Evolutionary conservation across 345 rosid species (phyloP).

Genomic region (Linum trigynum): DNA sequence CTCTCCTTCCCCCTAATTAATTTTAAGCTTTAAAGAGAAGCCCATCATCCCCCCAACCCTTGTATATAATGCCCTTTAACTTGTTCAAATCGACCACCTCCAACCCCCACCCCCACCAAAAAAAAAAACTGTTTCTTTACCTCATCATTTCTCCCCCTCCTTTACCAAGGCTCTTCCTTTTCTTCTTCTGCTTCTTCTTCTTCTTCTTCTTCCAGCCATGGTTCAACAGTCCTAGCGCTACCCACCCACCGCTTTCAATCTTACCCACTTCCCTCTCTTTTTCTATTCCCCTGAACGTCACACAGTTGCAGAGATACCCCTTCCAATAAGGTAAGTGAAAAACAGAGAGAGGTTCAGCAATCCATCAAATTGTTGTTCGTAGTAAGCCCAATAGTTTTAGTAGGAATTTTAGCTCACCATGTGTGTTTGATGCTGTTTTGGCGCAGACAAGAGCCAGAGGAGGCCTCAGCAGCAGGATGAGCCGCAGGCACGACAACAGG

Average conservation of each 20-base stretch:
- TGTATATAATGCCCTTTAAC: slow-evolving; percentile 49
- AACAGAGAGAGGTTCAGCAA: no score
- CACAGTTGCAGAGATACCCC: no score
- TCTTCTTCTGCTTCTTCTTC: no score
- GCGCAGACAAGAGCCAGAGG: no score
- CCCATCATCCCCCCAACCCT: slow-evolving; percentile 27
- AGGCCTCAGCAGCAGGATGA: slow-evolving; percentile 33
- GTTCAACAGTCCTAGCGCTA: no score
- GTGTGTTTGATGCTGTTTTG: not conserved
- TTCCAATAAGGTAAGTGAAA: no score
- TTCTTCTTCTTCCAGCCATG: no score
- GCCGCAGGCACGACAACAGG: slow-evolving; percentile 35
- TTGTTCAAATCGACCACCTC: slow-evolving; percentile 24
- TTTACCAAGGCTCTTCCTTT: no score
- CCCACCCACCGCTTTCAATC: no score
- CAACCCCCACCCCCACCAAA: not conserved
- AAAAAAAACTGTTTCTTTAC: not conserved
- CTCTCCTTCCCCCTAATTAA: slow-evolving; percentile 53
- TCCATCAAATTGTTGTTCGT: no score
- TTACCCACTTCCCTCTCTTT: no score
- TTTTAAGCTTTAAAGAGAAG: slow-evolving; percentile 50
- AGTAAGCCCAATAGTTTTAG: not conserved
- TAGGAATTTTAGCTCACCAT: not conserved
- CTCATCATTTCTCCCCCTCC: not conserved
- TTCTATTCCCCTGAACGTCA: no score